These are phyloP conservation scores for Termitomyces heimii DNA, from an alignment of 768 basidiomycete species.

Conservation along the genomic window DNA sequence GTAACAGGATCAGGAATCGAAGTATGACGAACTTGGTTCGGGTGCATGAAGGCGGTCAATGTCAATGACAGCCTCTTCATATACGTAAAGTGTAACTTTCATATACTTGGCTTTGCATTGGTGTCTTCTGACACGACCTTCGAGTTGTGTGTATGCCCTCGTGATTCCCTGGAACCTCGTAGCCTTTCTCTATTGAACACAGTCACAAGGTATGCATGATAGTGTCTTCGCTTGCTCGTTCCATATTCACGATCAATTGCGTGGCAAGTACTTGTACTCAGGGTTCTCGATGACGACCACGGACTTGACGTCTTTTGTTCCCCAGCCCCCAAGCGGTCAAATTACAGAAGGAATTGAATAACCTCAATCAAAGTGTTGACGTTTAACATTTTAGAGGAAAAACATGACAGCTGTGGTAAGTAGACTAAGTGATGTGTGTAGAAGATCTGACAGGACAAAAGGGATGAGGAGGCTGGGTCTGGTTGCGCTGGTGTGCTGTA, in stretches of 20 bases:
- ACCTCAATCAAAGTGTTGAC: not conserved
- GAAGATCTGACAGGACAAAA: not conserved
- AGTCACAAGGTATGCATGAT: too few species aligned
- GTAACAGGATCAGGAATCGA: constrained; percentile 39
- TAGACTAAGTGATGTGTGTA: not conserved
- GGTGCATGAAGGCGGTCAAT: constrained; percentile 25
- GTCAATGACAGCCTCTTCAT: not conserved
- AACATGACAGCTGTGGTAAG: not conserved
- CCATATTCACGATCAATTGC: not conserved
- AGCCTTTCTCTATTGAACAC: not conserved
- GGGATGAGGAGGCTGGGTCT: not conserved
- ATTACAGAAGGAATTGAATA: not conserved
- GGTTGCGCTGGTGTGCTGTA: not conserved
- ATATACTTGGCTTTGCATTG: too few species aligned
- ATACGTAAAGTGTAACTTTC: not conserved
- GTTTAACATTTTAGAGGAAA: not conserved
- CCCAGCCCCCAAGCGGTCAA: not conserved
- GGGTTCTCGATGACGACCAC: too few species aligned
- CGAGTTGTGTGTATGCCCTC: not conserved
- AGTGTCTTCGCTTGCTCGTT: not conserved
- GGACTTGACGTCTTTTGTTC: too few species aligned
- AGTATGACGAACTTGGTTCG: constrained; percentile 48
- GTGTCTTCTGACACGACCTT: too few species aligned
- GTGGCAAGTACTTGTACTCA: too few species aligned
- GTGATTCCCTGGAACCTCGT: not conserved